Conservation (phyloP, 495 filamentous ascomycete genomes). For the Podospora australis region DNA sequence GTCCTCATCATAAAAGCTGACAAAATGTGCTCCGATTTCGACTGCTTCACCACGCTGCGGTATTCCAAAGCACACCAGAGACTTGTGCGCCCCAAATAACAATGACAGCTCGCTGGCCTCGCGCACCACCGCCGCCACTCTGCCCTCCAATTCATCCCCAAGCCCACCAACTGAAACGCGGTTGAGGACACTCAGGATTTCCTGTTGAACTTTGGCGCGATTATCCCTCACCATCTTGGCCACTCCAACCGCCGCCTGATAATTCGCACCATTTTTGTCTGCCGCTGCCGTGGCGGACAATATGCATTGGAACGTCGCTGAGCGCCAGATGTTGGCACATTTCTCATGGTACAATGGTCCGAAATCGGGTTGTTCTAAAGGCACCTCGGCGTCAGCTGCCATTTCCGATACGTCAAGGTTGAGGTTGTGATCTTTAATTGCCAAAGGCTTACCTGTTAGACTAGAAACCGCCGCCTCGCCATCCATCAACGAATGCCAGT, state of each 20-base stretch:
- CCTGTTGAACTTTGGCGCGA: conserved; percentile 1
- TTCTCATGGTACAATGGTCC: neutral
- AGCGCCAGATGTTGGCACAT: conserved; percentile 21
- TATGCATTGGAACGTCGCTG: conserved; percentile 17
- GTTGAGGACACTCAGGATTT: conserved; percentile 6
- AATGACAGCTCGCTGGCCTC: conserved; percentile 19
- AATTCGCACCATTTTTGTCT: neutral
- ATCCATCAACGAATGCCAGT: conserved; percentile 10
- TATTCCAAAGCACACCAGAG: conserved; percentile 11
- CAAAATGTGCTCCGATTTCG: conserved; percentile 19
- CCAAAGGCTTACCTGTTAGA: too few species aligned
- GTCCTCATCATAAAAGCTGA: conserved; percentile 21
- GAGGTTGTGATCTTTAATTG: too few species aligned
- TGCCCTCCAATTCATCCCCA: conserved; percentile 8
- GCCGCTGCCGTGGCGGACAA: conserved; percentile 1
- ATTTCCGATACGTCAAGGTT: too few species aligned
- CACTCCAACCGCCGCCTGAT: neutral
- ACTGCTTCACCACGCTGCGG: conserved; percentile 11
- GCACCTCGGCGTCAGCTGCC: conserved; percentile 2
- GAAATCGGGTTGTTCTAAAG: neutral
- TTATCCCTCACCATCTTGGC: conserved; percentile 1
- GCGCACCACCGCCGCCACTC: conserved; percentile 9
- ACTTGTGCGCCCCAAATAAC: conserved; percentile 21
- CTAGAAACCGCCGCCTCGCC: neutral
- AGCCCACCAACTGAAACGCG: conserved; percentile 3